These are phyloP conservation scores for Trametes villosa DNA, from an alignment of 768 basidiomycete genomes.

Conservation along the genomic window DNA sequence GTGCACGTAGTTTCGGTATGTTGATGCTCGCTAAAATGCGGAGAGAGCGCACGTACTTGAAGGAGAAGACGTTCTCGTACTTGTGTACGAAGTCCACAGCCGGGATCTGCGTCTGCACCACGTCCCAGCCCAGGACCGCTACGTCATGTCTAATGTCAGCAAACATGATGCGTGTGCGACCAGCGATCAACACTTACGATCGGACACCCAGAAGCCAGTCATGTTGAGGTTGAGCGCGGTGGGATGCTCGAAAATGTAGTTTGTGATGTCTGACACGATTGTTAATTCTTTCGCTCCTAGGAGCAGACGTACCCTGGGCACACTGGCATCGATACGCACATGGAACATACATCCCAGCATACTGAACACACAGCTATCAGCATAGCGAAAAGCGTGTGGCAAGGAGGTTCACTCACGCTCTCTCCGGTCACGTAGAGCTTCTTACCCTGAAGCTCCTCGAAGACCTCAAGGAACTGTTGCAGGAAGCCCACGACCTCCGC, in stretches of 20 bases:
- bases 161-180: not conserved
- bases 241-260: slow-evolving; percentile 70
- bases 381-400: not conserved
- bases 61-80: slow-evolving; percentile 68
- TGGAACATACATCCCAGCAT: slow-evolving; percentile 72
- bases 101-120: slow-evolving; percentile 71
- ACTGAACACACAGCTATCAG: slow-evolving; percentile 43
- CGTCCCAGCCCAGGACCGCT: slow-evolving; percentile 41
- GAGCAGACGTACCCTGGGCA: no score
- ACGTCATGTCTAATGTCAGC: not conserved
- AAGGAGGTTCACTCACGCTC: slow-evolving; percentile 54
- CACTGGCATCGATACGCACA: no score
- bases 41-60: slow-evolving; percentile 56
- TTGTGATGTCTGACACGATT: slow-evolving; percentile 61
- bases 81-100: slow-evolving; percentile 77
- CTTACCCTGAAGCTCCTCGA: slow-evolving; percentile 72
- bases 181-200: slow-evolving; percentile 56
- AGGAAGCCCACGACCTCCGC: slow-evolving; percentile 63
- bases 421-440: slow-evolving; percentile 74
- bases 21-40: no score
- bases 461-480: slow-evolving; percentile 76
- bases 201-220: slow-evolving; percentile 74
- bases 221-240: slow-evolving; percentile 55
- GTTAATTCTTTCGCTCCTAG: no score
- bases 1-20: no score